Evolutionary conservation across 116 monocot species (phyloP).

Genomic region (Thalassia testudinum): DNA sequence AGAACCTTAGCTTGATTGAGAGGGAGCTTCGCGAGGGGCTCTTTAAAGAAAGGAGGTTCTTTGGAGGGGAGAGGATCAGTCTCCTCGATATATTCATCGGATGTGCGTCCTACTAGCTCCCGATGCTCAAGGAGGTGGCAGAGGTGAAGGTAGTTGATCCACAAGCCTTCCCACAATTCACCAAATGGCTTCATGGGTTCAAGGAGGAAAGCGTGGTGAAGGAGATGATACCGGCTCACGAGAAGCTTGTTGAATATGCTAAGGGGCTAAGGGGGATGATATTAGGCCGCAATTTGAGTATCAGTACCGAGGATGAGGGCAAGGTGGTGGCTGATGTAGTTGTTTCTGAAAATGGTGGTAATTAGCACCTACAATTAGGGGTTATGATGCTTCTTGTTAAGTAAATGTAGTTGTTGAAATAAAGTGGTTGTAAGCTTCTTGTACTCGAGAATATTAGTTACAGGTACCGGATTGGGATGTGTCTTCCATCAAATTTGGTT

Average conservation of each 20-base stretch:
- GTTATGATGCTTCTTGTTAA: too few relatives aligned
- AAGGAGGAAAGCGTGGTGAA: slow-evolving; percentile 57
- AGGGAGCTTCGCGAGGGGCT: slow-evolving; percentile 47
- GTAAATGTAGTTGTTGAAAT: too few relatives aligned
- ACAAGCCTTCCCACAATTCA: slow-evolving; percentile 49
- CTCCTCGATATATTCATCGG: slow-evolving; percentile 75
- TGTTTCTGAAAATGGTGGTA: background rate
- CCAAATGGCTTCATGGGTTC: slow-evolving; percentile 55
- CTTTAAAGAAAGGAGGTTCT: slow-evolving; percentile 73
- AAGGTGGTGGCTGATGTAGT: background rate
- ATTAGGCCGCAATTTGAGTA: slow-evolving; percentile 9
- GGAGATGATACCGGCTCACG: slow-evolving; percentile 46
- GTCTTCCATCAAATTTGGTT: too few relatives aligned
- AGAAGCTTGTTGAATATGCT: slow-evolving; percentile 52
- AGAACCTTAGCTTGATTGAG: slow-evolving; percentile 47
- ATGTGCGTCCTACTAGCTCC: slow-evolving; percentile 75
- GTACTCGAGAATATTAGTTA: too few relatives aligned
- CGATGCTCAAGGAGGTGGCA: slow-evolving; percentile 57
- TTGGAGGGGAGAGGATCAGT: slow-evolving; percentile 66
- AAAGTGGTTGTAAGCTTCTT: too few relatives aligned
- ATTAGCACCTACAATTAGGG: too few relatives aligned
- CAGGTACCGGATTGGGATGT: too few relatives aligned
- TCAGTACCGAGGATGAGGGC: background rate
- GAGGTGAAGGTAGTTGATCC: slow-evolving; percentile 62
- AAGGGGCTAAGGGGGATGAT: slow-evolving; percentile 29